Evolutionary conservation across 1,284 basidiomycete species (phyloP), one percentile per base, ranked within the genome.

Genomic region (Moniliella sp.): DNA sequence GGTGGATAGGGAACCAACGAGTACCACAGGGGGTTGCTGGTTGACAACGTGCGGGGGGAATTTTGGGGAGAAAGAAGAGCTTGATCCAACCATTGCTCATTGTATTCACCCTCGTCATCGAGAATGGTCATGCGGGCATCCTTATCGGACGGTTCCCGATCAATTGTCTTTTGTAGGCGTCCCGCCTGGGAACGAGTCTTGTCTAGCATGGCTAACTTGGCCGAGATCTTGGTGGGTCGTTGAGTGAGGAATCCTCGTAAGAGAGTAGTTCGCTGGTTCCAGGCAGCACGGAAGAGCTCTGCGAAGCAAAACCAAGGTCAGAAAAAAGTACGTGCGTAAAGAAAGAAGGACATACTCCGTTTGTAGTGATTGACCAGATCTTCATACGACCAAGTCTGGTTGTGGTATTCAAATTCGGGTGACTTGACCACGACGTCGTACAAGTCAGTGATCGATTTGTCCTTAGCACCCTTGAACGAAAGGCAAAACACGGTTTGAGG

Each of bases 311-410:
- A 14, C 15, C n/a, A 11, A 19, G 21, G 15, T 25, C 12, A 7
- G 23, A 10, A 12, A 9, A 16, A 3, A 3, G 7, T 18, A 5
- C 3, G 12, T 4, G 18, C n/a, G 14, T 15, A 10, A 17, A 31
- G 5, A 34, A 28, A 19, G 15, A n/a, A 14, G 15, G 19, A 7
- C 11, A 21, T 18, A 16, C 9, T 18, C 29, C 43, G 46, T 37
- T 56, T 56, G 39, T 56, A 43, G 29, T 36, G 36, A 15, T 56
- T 50, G 4, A 46, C 48, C 15, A 59, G 33, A 27, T 59, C 50
- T 9, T 48, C 40, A 34, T 51, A 51, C 2, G 76, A 79, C 72
- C 74, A 82, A 0, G 81, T 83, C 59, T 80, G 75, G 57, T 86
- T 82, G 42, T 72, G 70, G 61, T 82, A 86, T 48, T 77, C 74